A percentile compares a stretch with the other conserved stretches of the same genome.
Conservation (phyloP, 345 rosid species). For the Citrus sp. region DNA sequence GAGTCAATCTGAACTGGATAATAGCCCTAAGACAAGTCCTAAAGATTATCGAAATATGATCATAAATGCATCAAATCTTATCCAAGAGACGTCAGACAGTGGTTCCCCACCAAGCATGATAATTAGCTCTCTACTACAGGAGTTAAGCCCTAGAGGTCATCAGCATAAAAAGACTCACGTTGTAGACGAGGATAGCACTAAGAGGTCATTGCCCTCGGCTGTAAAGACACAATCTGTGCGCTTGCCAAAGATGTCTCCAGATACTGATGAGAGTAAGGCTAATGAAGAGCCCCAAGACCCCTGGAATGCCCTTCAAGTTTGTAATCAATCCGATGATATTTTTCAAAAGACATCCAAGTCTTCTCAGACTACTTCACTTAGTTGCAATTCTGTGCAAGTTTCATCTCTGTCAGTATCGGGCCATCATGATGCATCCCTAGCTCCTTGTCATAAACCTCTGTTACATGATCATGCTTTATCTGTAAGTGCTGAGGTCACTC, state of each 20-base stretch:
- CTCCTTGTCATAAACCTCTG: conserved; percentile 23
- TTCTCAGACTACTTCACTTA: neutral
- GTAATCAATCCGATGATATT: conserved; percentile 15
- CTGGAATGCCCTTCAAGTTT: conserved; percentile 21
- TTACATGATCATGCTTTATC: conserved; percentile 22
- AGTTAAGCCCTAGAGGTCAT: conserved; percentile 34
- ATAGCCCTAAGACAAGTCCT: conserved; percentile 17
- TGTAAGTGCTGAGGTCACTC: conserved; percentile 16
- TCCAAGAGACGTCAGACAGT: conserved; percentile 42
- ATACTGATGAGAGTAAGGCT: conserved; percentile 5
- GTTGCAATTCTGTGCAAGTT: conserved; percentile 13
- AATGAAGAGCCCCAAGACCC: conserved; percentile 7
- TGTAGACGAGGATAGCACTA: conserved; percentile 27
- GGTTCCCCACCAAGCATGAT: conserved; percentile 21
- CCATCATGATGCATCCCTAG: conserved; percentile 36
- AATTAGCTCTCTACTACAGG: conserved; percentile 38
- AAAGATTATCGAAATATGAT: neutral
- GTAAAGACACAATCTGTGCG: conserved; percentile 29
- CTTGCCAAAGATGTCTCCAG: conserved; percentile 25
- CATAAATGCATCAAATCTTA: neutral
- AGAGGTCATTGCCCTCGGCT: conserved; percentile 30
- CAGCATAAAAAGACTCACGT: conserved; percentile 35
- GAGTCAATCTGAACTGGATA: conserved; percentile 29
- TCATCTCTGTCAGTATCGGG: conserved; percentile 26
- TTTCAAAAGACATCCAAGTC: conserved; percentile 22